Evolutionary conservation across 1,284 basidiomycete species (phyloP).

Genomic region (Pyrrhoderma lamaoense): DNA sequence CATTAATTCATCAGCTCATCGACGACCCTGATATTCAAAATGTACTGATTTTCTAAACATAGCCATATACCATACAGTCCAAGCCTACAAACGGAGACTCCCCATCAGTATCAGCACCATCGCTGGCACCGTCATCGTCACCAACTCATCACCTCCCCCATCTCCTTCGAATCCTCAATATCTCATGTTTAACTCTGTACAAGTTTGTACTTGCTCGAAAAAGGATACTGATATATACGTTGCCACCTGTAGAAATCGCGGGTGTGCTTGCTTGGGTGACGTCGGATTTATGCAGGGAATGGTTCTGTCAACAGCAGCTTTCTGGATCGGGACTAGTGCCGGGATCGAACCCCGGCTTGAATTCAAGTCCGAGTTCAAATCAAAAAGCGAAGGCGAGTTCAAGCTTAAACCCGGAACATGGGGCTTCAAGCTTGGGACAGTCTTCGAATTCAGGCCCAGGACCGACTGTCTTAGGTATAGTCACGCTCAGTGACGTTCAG

Average conservation of each 20-base stretch:
- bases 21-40: conserved; percentile 8
- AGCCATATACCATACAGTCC: conserved; percentile 29
- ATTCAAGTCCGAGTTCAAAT: too few species aligned
- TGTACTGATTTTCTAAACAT: conserved; percentile 21
- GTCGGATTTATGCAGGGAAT: conserved; percentile 62
- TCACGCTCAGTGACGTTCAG: conserved; percentile 65
- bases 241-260: conserved; percentile 69
- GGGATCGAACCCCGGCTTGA: too few species aligned
- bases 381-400: too few species aligned
- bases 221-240: conserved; percentile 67
- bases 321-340: too few species aligned
- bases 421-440: too few species aligned
- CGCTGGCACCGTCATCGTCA: conserved; percentile 22
- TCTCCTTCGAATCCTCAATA: conserved; percentile 64
- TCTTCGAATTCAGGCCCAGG: too few species aligned
- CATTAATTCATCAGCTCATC: not conserved
- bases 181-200: conserved; percentile 67
- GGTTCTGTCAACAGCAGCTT: too few species aligned
- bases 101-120: too few species aligned
- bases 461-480: conserved; percentile 55
- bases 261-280: conserved; percentile 69
- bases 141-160: conserved; percentile 62
- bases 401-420: too few species aligned
- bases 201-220: conserved; percentile 67
- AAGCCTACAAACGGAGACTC: too few species aligned